These are phyloP conservation scores for Arthromyces matolae DNA, from an alignment of 768 basidiomycete genomes.

Conservation along the genomic window DNA sequence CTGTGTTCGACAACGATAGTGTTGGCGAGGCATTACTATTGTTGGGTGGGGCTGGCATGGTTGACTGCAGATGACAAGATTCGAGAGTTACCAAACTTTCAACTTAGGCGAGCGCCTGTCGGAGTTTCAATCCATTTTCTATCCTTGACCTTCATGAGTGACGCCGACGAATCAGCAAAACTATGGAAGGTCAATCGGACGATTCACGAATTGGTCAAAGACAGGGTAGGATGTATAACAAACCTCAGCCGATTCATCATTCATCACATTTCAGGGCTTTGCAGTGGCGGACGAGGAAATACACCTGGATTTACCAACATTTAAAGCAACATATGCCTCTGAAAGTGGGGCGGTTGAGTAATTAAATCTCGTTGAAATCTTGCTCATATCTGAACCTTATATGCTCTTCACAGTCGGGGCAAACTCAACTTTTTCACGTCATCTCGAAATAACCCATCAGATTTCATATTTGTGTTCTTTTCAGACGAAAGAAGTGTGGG, in stretches of 20 bases:
- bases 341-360: constrained; percentile 81
- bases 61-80: background rate
- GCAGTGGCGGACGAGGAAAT: constrained; percentile 94
- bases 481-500: constrained; percentile 95
- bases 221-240: constrained; percentile 62
- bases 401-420: constrained; percentile 57
- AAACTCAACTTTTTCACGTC: constrained; percentile 90
- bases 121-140: constrained; percentile 55
- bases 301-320: constrained; percentile 77
- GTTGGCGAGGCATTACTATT: constrained; percentile 29
- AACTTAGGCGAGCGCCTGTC: constrained; percentile 21
- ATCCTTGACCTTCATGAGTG: constrained; percentile 47
- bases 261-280: constrained; percentile 65
- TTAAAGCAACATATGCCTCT: constrained; percentile 70
- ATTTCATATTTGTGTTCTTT: constrained; percentile 93
- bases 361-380: constrained; percentile 30
- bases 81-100: too few species aligned
- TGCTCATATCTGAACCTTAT: constrained; percentile 4
- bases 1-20: constrained; percentile 40
- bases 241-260: constrained; percentile 16
- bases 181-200: constrained; percentile 97
- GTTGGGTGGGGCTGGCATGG: constrained; percentile 40
- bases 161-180: constrained; percentile 77
- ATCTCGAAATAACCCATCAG: constrained; percentile 55
- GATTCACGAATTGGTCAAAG: constrained; percentile 92